A percentile compares a stretch with the other conserved stretches of the same genome.
These are phyloP conservation scores for Telfairia occidentalis DNA, from an alignment of 331 rosid genomes.

Conservation along the genomic window DNA sequence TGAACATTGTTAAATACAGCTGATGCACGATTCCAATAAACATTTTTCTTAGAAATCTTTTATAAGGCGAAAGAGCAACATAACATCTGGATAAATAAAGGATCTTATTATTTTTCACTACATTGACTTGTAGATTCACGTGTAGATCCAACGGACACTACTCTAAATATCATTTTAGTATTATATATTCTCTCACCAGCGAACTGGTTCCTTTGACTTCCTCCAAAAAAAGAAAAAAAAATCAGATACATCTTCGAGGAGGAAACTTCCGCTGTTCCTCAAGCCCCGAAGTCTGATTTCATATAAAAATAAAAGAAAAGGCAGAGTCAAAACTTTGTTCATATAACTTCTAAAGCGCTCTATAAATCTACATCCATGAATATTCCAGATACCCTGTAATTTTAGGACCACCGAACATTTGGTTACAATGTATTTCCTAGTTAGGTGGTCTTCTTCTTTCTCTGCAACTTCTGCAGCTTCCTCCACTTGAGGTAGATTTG, in stretches of 20 bases:
- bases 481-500: conserved; percentile 91
- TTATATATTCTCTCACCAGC: not conserved
- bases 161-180: not conserved
- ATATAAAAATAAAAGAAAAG: not conserved
- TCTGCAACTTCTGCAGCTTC: conserved; percentile 64
- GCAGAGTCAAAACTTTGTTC: conserved; percentile 2
- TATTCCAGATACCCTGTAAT: conserved; percentile 24
- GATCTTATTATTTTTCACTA: not conserved
- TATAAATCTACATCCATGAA: conserved; percentile 34
- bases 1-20: not conserved
- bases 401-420: conserved; percentile 14
- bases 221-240: not conserved
- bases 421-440: conserved; percentile 22
- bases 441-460: conserved; percentile 68
- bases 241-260: not conserved
- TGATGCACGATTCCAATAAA: not conserved
- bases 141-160: not conserved
- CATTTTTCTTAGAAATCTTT: not conserved
- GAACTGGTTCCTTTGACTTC: not conserved
- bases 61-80: not conserved
- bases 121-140: not conserved
- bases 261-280: not conserved
- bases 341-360: conserved; percentile 14
- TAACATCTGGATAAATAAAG: not conserved
- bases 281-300: not conserved